Conservation (phyloP, 2,329 filamentous ascomycete genomes). For the Hypoxylon sp. region DNA sequence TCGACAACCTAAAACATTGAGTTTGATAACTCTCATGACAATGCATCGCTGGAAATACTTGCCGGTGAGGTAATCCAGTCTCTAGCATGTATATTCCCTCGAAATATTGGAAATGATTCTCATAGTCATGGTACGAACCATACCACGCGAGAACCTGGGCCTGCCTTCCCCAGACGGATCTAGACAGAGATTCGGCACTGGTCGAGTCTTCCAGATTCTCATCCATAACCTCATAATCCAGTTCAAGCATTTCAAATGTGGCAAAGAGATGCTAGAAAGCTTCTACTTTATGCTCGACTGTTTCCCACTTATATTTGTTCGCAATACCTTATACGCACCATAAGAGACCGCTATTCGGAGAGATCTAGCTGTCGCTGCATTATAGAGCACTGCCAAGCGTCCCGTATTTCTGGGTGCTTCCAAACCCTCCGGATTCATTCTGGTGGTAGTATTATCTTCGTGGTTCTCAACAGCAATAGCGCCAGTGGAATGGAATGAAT, state of each 20-base stretch:
- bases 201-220: conserved; percentile 52
- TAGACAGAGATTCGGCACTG: conserved; percentile 45
- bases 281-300: conserved; percentile 53
- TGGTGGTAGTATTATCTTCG: conserved; percentile 21
- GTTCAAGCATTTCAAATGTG: conserved; percentile 50
- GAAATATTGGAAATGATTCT: conserved; percentile 63
- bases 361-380: background rate
- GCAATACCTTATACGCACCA: conserved; percentile 60
- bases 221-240: conserved; percentile 51
- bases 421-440: conserved; percentile 31
- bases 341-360: conserved; percentile 55
- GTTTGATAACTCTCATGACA: background rate
- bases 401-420: conserved; percentile 1
- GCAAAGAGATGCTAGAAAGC: conserved; percentile 48
- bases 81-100: conserved; percentile 65
- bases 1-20: conserved; percentile 54
- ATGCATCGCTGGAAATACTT: conserved; percentile 62
- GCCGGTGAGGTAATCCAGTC: conserved; percentile 68
- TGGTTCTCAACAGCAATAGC: conserved; percentile 24
- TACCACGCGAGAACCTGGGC: conserved; percentile 59
- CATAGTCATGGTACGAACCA: conserved; percentile 64
- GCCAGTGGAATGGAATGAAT: conserved; percentile 6
- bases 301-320: conserved; percentile 60
- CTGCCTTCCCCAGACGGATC: conserved; percentile 43
- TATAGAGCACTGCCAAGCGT: conserved; percentile 26